Evolutionary conservation across 352 stramenopile genomes (phyloP).

Genomic region (Hyphochytrium catenoides): DNA sequence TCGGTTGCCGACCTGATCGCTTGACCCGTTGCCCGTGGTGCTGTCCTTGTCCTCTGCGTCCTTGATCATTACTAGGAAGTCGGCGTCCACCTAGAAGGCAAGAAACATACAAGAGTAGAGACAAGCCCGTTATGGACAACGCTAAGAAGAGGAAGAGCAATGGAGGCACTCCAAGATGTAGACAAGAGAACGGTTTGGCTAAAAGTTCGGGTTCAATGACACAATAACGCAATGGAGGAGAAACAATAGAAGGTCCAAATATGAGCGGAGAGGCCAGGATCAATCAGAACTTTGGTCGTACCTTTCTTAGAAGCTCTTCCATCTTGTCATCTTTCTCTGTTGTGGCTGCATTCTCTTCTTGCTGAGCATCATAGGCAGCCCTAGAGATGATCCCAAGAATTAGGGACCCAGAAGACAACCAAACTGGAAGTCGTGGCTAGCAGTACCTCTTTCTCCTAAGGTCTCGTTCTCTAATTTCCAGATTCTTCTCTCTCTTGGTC

Average conservation of each 20-base stretch:
- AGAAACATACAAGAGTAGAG: too few species aligned
- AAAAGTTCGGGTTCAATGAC: too few species aligned
- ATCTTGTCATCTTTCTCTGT: slow-evolving; percentile 72
- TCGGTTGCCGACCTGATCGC: too few species aligned
- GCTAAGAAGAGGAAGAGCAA: too few species aligned
- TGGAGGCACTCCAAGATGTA: too few species aligned
- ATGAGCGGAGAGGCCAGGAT: too few species aligned
- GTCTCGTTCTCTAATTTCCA: slow-evolving; percentile 68
- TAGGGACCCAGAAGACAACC: slow-evolving; percentile 18
- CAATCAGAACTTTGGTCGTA: too few species aligned
- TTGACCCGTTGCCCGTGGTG: too few species aligned
- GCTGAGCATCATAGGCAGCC: slow-evolving; percentile 1
- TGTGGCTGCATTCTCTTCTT: slow-evolving; percentile 7
- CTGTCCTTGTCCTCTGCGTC: slow-evolving; percentile 74
- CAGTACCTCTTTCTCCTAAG: slow-evolving; percentile 50
- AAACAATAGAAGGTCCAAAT: too few species aligned
- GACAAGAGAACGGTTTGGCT: too few species aligned
- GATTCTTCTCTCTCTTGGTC: slow-evolving; percentile 86
- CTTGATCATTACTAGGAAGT: slow-evolving; percentile 88
- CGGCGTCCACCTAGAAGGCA: slow-evolving; percentile 80
- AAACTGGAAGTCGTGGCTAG: slow-evolving; percentile 44
- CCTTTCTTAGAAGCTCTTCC: slow-evolving; percentile 70
- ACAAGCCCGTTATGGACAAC: too few species aligned
- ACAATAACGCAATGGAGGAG: too few species aligned
- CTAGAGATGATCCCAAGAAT: slow-evolving; percentile 2